Base-by-base conservation (phyloP, 805 yeast species). In the Ogataea trehalophila region DNA sequence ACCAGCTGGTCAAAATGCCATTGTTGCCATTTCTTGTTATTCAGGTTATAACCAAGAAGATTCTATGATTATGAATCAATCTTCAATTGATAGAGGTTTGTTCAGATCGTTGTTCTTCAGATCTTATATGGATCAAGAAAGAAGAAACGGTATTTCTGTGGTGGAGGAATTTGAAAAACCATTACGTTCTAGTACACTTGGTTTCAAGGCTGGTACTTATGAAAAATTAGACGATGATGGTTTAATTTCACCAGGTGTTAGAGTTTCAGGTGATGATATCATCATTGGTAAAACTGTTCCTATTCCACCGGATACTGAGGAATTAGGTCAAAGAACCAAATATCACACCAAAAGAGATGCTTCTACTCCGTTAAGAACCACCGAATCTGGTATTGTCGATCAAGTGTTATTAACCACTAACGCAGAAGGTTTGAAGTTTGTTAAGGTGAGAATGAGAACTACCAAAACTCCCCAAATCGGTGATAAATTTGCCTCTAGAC, bases 31-130 rank as follows among this genome's bases (percentile, higher is more conserved):
- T 76, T 81, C 95, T 39, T 94, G 99, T 79, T 94, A 94, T 71
- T 87, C 96, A 38, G 99, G 99, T 64, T 94, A 94, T 71, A 94
- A 94, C 70, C 99, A 94, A 77, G 99, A 94, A 85, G 99, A 94
- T 85, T 94, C 99, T 38, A 89, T 94, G 94, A 94, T 94, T 74
- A 94, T 94, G 99, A 94, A 94, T 69, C 99, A 94, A 74, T 85
- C 96, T 11, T 87, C 96, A 35, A 94, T 94, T 65, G 99, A 94
- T 69, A 78, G 98, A 63, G 99, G 99, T 47, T 74, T 94, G 60
- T 94, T 94, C 77, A 77, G 99, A 71, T 90, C 97, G 11, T 76
- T 94, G 64, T 94, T 92, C 73, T 94, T 91, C 77, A 80, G 99
- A 68, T 88, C 98, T 2, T 94, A 94, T 68, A 91, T 92, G 96